Conservation (phyloP, 352 stramenopile species). For the Pythium guiyangense region DNA sequence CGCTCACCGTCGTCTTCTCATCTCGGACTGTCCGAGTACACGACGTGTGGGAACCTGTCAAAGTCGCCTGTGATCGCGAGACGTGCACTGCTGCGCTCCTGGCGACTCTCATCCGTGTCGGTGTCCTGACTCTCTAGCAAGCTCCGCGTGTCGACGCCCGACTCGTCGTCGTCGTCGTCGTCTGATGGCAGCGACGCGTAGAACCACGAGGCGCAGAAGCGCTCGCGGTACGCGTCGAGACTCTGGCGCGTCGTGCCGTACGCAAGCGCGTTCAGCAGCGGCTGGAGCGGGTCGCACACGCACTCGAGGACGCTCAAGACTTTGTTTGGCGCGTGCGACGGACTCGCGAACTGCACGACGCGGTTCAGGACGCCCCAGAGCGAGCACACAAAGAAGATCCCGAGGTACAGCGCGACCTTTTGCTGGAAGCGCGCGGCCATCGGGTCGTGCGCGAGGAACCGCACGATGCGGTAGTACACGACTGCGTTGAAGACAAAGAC, state of each 20-base stretch:
- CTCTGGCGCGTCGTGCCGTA: slow-evolving; percentile 74
- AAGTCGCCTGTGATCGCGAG: slow-evolving; percentile 2
- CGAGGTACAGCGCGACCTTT: slow-evolving; percentile 61
- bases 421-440: slow-evolving; percentile 52
- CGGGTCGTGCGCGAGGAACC: slow-evolving; percentile 56
- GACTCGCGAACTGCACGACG: slow-evolving; percentile 51
- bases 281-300: slow-evolving; percentile 68
- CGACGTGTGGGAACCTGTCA: slow-evolving; percentile 5
- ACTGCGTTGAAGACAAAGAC: slow-evolving; percentile 68
- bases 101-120: not conserved
- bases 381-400: slow-evolving; percentile 70
- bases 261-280: slow-evolving; percentile 56
- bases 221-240: slow-evolving; percentile 66
- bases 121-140: slow-evolving; percentile 27
- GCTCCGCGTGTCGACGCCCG: slow-evolving; percentile 37
- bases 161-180: slow-evolving; percentile 70
- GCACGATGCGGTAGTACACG: slow-evolving; percentile 56
- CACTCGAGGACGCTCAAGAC: slow-evolving; percentile 63
- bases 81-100: too few relatives aligned
- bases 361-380: slow-evolving; percentile 69
- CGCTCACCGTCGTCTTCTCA: not conserved
- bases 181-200: slow-evolving; percentile 56
- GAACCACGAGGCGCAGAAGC: slow-evolving; percentile 60
- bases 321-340: slow-evolving; percentile 40
- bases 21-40: slow-evolving; percentile 7